A percentile compares a stretch with the other conserved stretches of the same genome.
Conservation (phyloP, 192 early-diverging fungal genomes). For the Coemansia sp. region DNA sequence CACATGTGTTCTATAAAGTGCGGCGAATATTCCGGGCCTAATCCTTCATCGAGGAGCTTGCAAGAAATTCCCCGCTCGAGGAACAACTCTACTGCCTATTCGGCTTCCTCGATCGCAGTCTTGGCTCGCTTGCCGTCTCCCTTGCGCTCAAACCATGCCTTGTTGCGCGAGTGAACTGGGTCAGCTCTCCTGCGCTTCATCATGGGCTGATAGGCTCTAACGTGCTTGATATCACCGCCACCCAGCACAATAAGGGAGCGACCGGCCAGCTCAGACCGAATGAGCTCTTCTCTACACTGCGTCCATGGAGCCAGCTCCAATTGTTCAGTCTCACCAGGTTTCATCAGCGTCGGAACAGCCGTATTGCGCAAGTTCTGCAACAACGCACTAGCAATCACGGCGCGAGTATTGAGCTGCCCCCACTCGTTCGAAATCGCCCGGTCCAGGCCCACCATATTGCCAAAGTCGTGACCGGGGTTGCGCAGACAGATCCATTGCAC, state of each 20-base stretch:
- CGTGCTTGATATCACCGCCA: slow-evolving; percentile 26
- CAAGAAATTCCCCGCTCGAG: slow-evolving; percentile 11
- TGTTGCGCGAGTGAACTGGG: slow-evolving; percentile 45
- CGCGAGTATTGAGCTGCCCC: slow-evolving; percentile 36
- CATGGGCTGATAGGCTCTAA: slow-evolving; percentile 41
- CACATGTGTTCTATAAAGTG: background rate
- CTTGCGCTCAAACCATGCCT: slow-evolving; percentile 47
- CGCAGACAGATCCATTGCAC: slow-evolving; percentile 63
- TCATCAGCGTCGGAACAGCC: slow-evolving; percentile 2
- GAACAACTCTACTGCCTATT: background rate
- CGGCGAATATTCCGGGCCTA: slow-evolving; percentile 5
- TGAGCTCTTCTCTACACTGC: slow-evolving; percentile 11
- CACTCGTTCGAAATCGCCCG: slow-evolving; percentile 21
- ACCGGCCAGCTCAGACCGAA: slow-evolving; percentile 2
- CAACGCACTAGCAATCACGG: slow-evolving; percentile 40
- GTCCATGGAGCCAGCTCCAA: slow-evolving; percentile 18
- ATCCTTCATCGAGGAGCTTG: too few relatives aligned
- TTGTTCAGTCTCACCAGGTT: background rate
- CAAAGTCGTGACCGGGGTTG: slow-evolving; percentile 14
- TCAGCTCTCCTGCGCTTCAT: slow-evolving; percentile 34
- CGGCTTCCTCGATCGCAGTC: background rate
- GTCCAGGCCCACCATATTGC: slow-evolving; percentile 34
- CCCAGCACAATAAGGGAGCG: slow-evolving; percentile 19
- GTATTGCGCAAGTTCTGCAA: slow-evolving; percentile 35
- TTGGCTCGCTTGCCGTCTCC: slow-evolving; percentile 19